These are phyloP conservation scores for Lasiosphaeria ovina DNA, from an alignment of 495 filamentous ascomycete species.

Conservation along the genomic window DNA sequence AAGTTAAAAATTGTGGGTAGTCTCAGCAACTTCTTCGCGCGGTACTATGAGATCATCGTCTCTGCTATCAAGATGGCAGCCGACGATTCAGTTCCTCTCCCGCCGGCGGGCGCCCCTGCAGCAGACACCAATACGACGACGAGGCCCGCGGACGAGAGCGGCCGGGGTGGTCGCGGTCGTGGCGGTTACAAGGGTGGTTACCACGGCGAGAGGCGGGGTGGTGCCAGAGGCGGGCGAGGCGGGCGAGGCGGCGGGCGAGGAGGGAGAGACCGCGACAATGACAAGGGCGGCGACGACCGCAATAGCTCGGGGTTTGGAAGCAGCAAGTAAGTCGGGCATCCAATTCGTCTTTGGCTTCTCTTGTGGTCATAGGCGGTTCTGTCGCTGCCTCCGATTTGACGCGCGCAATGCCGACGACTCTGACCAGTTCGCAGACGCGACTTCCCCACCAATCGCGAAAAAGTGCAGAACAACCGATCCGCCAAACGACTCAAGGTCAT, in stretches of 20 bases:
- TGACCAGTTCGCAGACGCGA: conserved; percentile 26
- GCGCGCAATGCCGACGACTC: conserved; percentile 27
- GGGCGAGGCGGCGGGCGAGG: conserved; percentile 12
- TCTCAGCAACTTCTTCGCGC: too few species aligned
- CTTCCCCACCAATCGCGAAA: conserved; percentile 57
- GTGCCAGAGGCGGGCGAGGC: conserved; percentile 5
- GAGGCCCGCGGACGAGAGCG: neutral
- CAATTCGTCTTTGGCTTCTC: neutral
- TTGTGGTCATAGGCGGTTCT: too few species aligned
- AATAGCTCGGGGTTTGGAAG: neutral
- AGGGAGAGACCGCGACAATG: neutral
- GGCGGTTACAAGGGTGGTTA: neutral
- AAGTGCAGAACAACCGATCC: conserved; percentile 54
- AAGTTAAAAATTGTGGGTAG: too few species aligned
- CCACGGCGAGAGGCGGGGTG: conserved; percentile 2
- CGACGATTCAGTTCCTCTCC: conserved; percentile 14
- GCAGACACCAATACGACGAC: neutral
- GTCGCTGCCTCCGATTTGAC: too few species aligned
- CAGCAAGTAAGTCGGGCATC: neutral
- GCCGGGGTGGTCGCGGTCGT: neutral
- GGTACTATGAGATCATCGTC: too few species aligned
- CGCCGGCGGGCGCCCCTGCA: neutral
- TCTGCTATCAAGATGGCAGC: conserved; percentile 15
- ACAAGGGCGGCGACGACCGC: neutral
- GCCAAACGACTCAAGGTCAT: conserved; percentile 52